Evolutionary conservation across 2,329 filamentous ascomycete species (phyloP).

Genomic region (Nemania bipapillata): DNA sequence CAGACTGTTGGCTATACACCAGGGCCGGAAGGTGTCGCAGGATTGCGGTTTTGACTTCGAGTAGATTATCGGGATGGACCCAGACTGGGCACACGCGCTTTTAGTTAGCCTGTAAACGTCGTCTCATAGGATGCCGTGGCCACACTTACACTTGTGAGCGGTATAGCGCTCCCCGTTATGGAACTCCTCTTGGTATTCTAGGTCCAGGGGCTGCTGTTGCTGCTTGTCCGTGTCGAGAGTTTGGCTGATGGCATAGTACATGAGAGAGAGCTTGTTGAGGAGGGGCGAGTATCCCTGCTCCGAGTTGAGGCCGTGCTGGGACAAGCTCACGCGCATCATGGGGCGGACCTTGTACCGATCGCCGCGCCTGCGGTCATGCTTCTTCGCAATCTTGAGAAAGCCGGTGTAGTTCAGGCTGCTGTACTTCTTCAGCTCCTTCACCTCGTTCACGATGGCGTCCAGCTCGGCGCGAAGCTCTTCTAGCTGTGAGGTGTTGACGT

Average conservation of each 20-base stretch:
- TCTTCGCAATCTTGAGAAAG: constrained; percentile 98
- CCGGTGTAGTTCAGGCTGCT: constrained; percentile 97
- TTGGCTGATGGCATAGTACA: constrained; percentile 94
- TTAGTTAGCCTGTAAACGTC: constrained; percentile 49
- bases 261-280: constrained; percentile 88
- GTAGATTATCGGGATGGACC: constrained; percentile 93
- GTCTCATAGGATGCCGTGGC: not conserved
- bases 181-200: constrained; percentile 65
- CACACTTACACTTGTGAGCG: constrained; percentile 80
- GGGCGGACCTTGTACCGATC: constrained; percentile 87
- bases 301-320: constrained; percentile 92
- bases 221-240: constrained; percentile 72
- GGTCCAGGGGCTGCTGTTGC: constrained; percentile 57
- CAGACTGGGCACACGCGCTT: constrained; percentile 68
- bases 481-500: constrained; percentile 65
- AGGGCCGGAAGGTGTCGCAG: constrained; percentile 89
- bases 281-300: constrained; percentile 88
- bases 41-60: constrained; percentile 97
- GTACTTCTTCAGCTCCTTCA: constrained; percentile 93
- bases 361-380: constrained; percentile 94
- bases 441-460: constrained; percentile 87
- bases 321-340: constrained; percentile 87
- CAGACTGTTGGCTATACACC: constrained; percentile 88
- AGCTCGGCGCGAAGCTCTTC: constrained; percentile 81
- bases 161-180: constrained; percentile 78